These are phyloP conservation scores for Hortiboletus campestris DNA, from an alignment of 768 basidiomycete species.

Conservation along the genomic window DNA sequence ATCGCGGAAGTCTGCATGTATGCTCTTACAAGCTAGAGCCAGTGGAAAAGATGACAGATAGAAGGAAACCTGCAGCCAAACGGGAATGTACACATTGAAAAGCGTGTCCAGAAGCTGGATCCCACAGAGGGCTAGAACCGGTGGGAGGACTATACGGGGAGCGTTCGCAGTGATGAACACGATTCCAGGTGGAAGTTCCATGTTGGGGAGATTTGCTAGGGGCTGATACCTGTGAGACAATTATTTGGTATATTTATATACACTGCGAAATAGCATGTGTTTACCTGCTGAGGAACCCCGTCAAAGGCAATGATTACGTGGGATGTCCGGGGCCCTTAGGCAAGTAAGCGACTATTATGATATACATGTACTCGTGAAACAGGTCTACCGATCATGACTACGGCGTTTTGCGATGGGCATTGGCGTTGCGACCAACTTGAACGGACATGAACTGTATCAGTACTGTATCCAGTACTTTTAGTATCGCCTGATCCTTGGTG, in stretches of 20 bases:
- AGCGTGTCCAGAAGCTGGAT: conserved; percentile 3
- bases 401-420: no score
- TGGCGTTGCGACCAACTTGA: no score
- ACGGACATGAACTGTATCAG: no score
- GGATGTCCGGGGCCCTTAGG: no score
- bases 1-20: conserved; percentile 7
- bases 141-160: conserved; percentile 18
- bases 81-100: not conserved
- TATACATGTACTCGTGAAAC: no score
- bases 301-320: not conserved
- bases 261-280: conserved; percentile 8
- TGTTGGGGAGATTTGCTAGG: conserved; percentile 8
- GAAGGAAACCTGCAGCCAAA: conserved; percentile 10
- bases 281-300: not conserved
- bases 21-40: conserved; percentile 11
- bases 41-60: conserved; percentile 22
- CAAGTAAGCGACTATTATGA: no score
- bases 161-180: conserved; percentile 22
- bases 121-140: conserved; percentile 7
- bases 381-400: not conserved
- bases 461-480: no score
- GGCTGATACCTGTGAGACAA: not conserved
- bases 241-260: conserved; percentile 5
- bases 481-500: no score
- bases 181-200: conserved; percentile 32